These are phyloP conservation scores for Penicillium goetzii DNA, from an alignment of 495 filamentous ascomycete species.

Conservation along the genomic window DNA sequence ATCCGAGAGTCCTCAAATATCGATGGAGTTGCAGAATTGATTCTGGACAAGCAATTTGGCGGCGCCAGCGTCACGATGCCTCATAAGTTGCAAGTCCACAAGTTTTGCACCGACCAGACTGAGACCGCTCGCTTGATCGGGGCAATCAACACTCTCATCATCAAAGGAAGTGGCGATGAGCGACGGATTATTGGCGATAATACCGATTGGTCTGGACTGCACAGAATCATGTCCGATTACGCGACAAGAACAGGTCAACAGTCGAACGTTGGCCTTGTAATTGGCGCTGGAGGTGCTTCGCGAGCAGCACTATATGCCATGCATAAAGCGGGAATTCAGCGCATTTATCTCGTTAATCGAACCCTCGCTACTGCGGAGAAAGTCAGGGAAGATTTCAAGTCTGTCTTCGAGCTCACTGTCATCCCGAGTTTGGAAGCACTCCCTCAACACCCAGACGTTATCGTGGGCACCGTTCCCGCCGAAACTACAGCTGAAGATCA, in stretches of 20 bases:
- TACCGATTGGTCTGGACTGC: constrained; percentile 52
- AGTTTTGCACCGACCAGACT: constrained; percentile 41
- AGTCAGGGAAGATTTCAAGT: constrained; percentile 62
- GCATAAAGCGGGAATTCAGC: constrained; percentile 59
- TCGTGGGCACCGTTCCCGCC: constrained; percentile 34
- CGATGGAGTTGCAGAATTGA: constrained; percentile 42
- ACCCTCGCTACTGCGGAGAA: constrained; percentile 54
- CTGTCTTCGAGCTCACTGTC: constrained; percentile 16
- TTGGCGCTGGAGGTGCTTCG: constrained; percentile 50
- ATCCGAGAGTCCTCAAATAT: constrained; percentile 52
- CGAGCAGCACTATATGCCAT: constrained; percentile 48
- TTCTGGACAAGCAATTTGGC: constrained; percentile 48
- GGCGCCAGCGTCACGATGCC: constrained; percentile 56
- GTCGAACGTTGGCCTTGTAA: constrained; percentile 38
- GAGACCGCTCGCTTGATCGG: constrained; percentile 38
- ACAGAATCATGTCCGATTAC: constrained; percentile 29
- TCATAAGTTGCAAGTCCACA: constrained; percentile 48
- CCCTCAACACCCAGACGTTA: constrained; percentile 23
- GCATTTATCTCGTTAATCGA: constrained; percentile 67
- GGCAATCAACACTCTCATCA: constrained; percentile 50
- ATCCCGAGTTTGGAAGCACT: constrained; percentile 11
- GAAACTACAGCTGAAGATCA: constrained; percentile 24
- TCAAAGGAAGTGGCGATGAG: constrained; percentile 27
- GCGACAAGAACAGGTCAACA: constrained; percentile 10
- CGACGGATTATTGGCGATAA: constrained; percentile 45